Percentiles rank a stretch among this genome's conserved stretches.
phyloP scores from a whole-genome alignment of 2,329 filamentous ascomycete genomes.

The Aspergillus terreus region DNA sequence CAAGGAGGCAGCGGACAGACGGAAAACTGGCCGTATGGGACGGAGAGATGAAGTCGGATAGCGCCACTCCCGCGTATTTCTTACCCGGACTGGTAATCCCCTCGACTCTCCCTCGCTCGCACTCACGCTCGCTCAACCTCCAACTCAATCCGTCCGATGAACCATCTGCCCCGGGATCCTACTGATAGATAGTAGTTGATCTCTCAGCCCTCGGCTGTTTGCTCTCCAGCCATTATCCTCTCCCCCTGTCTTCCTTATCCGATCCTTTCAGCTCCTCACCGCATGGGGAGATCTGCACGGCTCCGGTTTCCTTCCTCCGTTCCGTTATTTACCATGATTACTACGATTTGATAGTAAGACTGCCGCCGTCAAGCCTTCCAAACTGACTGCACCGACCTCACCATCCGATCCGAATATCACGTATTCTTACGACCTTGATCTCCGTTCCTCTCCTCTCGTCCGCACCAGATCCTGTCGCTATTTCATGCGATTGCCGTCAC shows the following conservation, averaged over 20 bases:
- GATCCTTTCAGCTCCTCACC: not conserved
- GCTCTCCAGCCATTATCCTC: constrained; percentile 5
- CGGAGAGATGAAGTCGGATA: not conserved
- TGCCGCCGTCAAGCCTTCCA: too few species aligned
- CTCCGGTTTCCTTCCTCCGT: not conserved
- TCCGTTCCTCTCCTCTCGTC: not conserved
- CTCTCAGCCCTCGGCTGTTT: constrained; percentile 18
- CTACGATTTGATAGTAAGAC: too few species aligned
- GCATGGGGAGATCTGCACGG: not conserved
- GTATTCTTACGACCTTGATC: not conserved
- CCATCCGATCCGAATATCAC: not conserved
- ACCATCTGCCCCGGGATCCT: too few species aligned
- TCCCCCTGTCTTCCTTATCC: constrained; percentile 4
- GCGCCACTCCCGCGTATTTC: constrained; percentile 1
- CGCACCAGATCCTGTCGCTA: not conserved
- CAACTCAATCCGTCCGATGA: too few species aligned
- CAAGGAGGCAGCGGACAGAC: too few species aligned
- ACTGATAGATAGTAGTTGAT: not conserved
- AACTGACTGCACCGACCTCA: not conserved
- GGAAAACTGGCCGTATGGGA: not conserved
- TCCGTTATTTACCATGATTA: not conserved
- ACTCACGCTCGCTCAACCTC: not conserved
- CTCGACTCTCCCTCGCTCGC: not conserved
- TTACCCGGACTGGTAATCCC: not conserved
- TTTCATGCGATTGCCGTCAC: not conserved